phyloP scores from a whole-genome alignment of 805 yeast species.

The Danielia oregonensis region DNA sequence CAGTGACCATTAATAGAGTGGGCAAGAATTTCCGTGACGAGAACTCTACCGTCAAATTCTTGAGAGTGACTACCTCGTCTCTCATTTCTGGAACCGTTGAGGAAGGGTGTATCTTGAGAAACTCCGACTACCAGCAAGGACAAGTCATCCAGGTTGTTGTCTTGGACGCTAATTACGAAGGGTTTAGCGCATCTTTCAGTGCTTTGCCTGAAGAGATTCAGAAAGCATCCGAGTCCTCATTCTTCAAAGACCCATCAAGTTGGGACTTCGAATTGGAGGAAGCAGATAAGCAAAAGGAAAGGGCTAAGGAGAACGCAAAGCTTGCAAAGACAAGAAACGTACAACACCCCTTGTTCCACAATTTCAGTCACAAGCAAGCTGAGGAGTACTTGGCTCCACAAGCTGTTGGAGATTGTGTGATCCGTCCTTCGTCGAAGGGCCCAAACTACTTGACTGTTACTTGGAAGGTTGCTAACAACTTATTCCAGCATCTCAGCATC shows the following conservation, averaged over 20 bases:
- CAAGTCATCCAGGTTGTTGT: conserved; percentile 88
- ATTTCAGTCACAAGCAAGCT: conserved; percentile 82
- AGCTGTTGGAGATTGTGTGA: conserved; percentile 86
- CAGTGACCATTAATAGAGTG: conserved; percentile 69
- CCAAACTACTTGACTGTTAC: conserved; percentile 85
- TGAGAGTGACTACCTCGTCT: conserved; percentile 39
- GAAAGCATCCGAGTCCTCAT: conserved; percentile 46
- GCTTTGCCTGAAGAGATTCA: conserved; percentile 63
- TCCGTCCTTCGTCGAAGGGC: conserved; percentile 93
- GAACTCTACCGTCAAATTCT: conserved; percentile 40
- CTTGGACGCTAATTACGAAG: conserved; percentile 64
- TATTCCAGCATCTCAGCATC: conserved; percentile 89
- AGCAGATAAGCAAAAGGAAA: conserved; percentile 56
- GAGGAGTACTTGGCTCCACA: conserved; percentile 88
- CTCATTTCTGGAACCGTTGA: conserved; percentile 42
- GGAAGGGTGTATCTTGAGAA: conserved; percentile 45
- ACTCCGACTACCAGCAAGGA: conserved; percentile 47
- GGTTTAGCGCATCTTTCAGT: conserved; percentile 70
- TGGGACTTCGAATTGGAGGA: conserved; percentile 83
- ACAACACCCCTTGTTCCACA: conserved; percentile 87
- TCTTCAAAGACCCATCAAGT: conserved; percentile 52
- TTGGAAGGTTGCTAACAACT: conserved; percentile 90
- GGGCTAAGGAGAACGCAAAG: conserved; percentile 59
- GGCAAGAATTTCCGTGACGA: conserved; percentile 57
- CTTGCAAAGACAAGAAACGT: conserved; percentile 71